phyloP scores from a whole-genome alignment of 2,329 filamentous ascomycete genomes.

The Botryotinia globosa region DNA sequence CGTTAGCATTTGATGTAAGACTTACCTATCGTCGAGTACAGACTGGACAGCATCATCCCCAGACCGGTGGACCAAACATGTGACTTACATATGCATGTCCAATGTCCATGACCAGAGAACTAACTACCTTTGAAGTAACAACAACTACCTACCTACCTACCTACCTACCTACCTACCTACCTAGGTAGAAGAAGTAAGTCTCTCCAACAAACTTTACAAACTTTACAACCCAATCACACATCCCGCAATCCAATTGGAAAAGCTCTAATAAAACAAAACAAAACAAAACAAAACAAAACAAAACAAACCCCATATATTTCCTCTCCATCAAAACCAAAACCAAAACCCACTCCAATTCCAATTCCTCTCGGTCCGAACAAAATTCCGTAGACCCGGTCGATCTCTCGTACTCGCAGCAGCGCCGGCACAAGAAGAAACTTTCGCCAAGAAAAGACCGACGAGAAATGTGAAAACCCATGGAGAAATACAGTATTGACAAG shows the following conservation, averaged over 20 bases:
- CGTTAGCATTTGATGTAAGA: neutral
- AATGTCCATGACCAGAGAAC: neutral
- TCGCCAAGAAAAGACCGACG: neutral
- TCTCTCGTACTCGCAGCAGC: neutral
- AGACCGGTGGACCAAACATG: neutral
- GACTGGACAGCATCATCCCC: neutral
- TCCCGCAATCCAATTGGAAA: neutral
- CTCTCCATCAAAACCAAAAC: neutral
- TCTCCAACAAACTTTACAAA: neutral
- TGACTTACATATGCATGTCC: neutral
- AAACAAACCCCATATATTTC: neutral
- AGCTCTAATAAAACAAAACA: neutral
- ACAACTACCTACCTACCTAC: too few species aligned
- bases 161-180: too few species aligned
- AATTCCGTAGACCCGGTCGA: neutral
- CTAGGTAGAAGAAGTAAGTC: neutral
- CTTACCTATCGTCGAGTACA: too few species aligned
- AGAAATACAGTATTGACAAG: neutral
- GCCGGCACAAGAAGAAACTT: fast-evolving
- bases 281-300: neutral
- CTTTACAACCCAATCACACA: neutral
- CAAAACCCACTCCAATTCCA: neutral
- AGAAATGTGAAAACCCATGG: neutral
- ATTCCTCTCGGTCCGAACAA: neutral
- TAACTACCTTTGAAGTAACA: neutral